Base-by-base conservation (phyloP, 805 yeast genomes). In the Spathaspora girioi region DNA sequence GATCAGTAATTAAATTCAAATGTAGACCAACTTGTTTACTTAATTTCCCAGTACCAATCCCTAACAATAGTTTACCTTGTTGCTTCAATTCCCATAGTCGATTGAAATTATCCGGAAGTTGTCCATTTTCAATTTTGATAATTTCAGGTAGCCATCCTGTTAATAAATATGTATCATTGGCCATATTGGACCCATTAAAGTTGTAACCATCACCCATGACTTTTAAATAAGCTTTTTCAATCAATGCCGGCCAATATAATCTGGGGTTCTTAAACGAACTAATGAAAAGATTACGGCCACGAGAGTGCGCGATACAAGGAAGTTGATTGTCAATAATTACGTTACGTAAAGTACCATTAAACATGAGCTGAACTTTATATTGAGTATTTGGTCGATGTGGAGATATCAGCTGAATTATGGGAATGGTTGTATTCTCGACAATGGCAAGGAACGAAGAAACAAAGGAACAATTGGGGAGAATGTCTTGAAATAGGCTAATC, bases 121-220 rank as follows among this genome's bases (percentile, higher is more conserved):
- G 64, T 50, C 76, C 83, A 70, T 66, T 56, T 14, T 68, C 62
- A 4, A 78, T 63, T 8, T 69, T 59, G 8, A 71, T 62, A 1
- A 69, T 62, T 52, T 88, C 91, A 0, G 97, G 96, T 6, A 86
- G 63, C 84, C 87, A 90, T 1, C 92, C 90, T 1, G 83, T 73
- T 2, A 91, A 56, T 42, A 82, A 66, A 58, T 70, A 88, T 0
- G 87, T 78, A 59, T 88, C 97, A 12, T 77, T 70, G 2, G 87
- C 86, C 60, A 88, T 81, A 62, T 90, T 89, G 0, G 96, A 89
- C 0, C 97, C 97, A 1, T 63, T 59, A 45, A 83, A 79, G n/a
- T 71, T 70, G 58, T 86, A 86, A 2, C 89, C 86, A 2, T 71
- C 68, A 1, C 82, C 81, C 66, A 76, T 65, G 0, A 86, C 63